Evolutionary conservation across 768 basidiomycete species (phyloP).

Genomic region (Lentinula boryana): DNA sequence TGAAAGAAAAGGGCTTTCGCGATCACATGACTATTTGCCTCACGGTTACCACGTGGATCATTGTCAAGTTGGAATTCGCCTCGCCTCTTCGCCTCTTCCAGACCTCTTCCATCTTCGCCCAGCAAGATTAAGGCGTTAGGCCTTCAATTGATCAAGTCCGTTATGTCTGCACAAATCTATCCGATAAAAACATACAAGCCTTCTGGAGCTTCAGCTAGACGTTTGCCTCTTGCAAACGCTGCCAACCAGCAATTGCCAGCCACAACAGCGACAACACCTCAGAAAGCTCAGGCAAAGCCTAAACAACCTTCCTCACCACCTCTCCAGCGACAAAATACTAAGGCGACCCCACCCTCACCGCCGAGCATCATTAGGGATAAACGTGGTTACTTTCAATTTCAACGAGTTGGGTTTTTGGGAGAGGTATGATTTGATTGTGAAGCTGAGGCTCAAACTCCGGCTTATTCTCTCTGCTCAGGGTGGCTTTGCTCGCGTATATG

Average conservation of each 20-base stretch:
- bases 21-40: conserved; percentile 1
- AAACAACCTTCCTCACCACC: conserved; percentile 51
- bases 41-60: not conserved
- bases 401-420: conserved; percentile 78
- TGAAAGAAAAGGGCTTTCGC: not conserved
- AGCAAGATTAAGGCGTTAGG: conserved; percentile 36
- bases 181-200: conserved; percentile 26
- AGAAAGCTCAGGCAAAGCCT: conserved; percentile 33
- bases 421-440: conserved; percentile 51
- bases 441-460: not conserved
- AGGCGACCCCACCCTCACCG: conserved; percentile 76
- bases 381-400: conserved; percentile 48
- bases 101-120: not conserved
- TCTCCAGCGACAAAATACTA: conserved; percentile 75
- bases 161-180: conserved; percentile 32
- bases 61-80: not conserved
- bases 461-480: conserved; percentile 38
- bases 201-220: conserved; percentile 20
- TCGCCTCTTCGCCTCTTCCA: not conserved
- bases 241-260: conserved; percentile 29
- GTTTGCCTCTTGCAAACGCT: conserved; percentile 34
- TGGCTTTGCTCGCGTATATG: conserved; percentile 95
- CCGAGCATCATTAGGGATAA: conserved; percentile 72
- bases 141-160: conserved; percentile 14
- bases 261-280: conserved; percentile 21